phyloP scores from a whole-genome alignment of 768 basidiomycete genomes.

The Termitomyces sp. region DNA sequence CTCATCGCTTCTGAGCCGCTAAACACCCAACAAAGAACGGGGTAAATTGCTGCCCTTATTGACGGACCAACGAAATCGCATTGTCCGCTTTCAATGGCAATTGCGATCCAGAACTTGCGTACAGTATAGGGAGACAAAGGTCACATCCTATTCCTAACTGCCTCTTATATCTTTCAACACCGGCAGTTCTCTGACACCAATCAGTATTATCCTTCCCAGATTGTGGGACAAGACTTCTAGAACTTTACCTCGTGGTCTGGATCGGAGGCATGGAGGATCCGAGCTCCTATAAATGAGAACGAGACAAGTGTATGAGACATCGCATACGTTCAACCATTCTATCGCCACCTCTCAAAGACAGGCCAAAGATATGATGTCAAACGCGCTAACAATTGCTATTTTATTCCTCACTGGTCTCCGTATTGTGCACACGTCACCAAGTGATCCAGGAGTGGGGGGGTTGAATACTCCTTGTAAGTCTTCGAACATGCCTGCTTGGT shows the following conservation, averaged over 20 bases:
- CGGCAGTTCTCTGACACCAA: neutral
- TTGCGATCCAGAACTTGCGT: neutral
- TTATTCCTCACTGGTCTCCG: neutral
- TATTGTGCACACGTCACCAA: neutral
- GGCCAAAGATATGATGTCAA: neutral
- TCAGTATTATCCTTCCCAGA: neutral
- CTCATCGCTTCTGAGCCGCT: neutral
- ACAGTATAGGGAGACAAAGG: too few relatives aligned
- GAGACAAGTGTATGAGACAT: neutral
- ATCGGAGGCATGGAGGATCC: neutral
- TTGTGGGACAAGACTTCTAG: neutral
- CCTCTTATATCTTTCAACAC: neutral
- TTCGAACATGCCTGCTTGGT: neutral
- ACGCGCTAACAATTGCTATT: neutral
- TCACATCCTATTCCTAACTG: neutral
- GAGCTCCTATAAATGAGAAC: neutral
- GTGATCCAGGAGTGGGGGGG: neutral
- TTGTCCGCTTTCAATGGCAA: neutral
- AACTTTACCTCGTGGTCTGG: neutral
- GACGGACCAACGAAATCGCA: neutral
- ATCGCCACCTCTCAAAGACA: neutral
- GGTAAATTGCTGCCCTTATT: too few relatives aligned
- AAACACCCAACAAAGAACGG: neutral
- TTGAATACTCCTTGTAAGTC: slow-evolving; percentile 3
- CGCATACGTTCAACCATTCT: neutral